Evolutionary conservation across 208 protist genomes (phyloP), one percentile per base, ranked within the genome.

Genomic region (Crithidia thermophila): DNA sequence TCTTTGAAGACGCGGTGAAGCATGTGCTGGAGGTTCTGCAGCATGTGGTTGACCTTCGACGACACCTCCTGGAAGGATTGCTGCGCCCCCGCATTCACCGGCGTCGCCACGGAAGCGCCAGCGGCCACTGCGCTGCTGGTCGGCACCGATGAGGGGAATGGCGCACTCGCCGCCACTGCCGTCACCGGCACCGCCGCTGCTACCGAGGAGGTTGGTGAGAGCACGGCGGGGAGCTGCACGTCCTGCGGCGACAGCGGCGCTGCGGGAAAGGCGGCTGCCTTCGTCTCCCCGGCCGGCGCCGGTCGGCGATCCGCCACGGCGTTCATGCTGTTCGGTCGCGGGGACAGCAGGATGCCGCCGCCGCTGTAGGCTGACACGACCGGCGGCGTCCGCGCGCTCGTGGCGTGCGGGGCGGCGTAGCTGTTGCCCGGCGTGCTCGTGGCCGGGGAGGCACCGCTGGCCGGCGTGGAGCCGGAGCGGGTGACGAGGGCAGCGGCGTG

Each of bases 21-120:
- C 21, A 94, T 66, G 14, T 69, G 61, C 51, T 86, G 81, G 49
- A 91, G 84, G 40, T 92, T 87, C 18, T 74, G 77, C 39, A 96
- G 75, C 90, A 96, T 96, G 42, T 77, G 27, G 39, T 94, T 84
- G 7, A 96, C 69, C 10, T 73, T 51, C 2, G 47, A 51, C 0
- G 77, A 45, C 3, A 96, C 62, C 28, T 80, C 79, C 25, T 69
- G 52, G 37, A 91, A 67, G 3, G 77, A 75, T 1, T 68, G 70
- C 33, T 50, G 31, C 23, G 40, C 49, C 9, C 42, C 37, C n/a
- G 40, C n/a, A 16, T 47, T 47, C 20, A 51, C 33, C 3, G 10
- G 31, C 34, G 36, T n/a, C 4, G 34, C 18, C 6, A 36, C 7
- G 0, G 42, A 36, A 13, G 21, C 27, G 25, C 3, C 30, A 27